These are phyloP conservation scores for Wallacemonas sp. DNA, from an alignment of 208 protist species.

Conservation along the genomic window DNA sequence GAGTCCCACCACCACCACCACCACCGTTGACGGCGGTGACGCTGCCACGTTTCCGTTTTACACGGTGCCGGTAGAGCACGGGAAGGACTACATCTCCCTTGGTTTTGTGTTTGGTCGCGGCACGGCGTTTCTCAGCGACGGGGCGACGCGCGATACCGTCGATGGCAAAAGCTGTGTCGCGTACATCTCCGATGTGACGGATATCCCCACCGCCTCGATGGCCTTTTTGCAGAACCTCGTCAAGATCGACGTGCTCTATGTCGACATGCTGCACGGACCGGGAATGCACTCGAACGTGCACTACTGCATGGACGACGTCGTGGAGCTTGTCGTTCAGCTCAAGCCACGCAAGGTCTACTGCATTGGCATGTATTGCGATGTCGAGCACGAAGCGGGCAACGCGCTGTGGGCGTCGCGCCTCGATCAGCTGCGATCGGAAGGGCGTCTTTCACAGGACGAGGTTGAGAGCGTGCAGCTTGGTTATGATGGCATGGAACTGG, in stretches of 20 bases:
- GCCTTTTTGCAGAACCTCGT: conserved; percentile 72
- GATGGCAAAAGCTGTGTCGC: conserved; percentile 59
- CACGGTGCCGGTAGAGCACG: conserved; percentile 80
- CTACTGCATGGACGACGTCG: conserved; percentile 70
- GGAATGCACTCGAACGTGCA: conserved; percentile 44
- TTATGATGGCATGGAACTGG: conserved; percentile 69
- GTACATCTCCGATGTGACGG: conserved; percentile 83
- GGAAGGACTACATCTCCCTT: conserved; percentile 69
- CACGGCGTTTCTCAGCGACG: conserved; percentile 40
- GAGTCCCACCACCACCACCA: neutral
- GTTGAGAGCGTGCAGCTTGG: conserved; percentile 58
- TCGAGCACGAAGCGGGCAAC: conserved; percentile 51
- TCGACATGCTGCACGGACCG: conserved; percentile 62
- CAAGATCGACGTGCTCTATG: conserved; percentile 78
- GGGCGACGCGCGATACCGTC: neutral
- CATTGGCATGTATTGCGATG: conserved; percentile 81
- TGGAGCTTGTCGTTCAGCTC: conserved; percentile 44
- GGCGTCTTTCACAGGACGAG: conserved; percentile 24
- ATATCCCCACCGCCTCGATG: conserved; percentile 54
- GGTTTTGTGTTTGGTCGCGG: conserved; percentile 85
- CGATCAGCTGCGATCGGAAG: conserved; percentile 23
- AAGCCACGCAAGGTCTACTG: conserved; percentile 55
- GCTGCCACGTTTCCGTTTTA: conserved; percentile 42
- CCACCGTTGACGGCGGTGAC: neutral
- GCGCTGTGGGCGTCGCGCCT: conserved; percentile 36